Conservation (phyloP, 805 yeast species). For the Kazachstania psychrophila region DNA sequence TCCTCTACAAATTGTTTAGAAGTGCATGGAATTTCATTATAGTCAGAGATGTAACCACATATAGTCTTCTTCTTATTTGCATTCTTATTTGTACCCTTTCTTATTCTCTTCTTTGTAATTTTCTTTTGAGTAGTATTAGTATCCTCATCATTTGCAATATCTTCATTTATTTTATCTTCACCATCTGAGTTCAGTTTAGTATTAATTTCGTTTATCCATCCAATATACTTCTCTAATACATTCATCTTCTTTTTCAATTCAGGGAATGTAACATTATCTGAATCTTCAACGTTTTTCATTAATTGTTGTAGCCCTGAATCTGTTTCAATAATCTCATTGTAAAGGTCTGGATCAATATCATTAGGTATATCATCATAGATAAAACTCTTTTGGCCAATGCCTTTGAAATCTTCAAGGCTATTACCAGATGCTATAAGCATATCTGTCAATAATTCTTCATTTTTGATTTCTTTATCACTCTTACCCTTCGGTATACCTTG, state of each 20-base stretch:
- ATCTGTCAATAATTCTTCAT: slow-evolving; percentile 8
- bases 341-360: slow-evolving; percentile 10
- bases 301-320: slow-evolving; percentile 16
- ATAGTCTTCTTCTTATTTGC: slow-evolving; percentile 12
- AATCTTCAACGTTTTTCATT: slow-evolving; percentile 7
- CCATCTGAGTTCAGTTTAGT: slow-evolving; percentile 7
- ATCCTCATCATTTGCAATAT: background rate
- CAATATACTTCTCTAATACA: slow-evolving; percentile 21
- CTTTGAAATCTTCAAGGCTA: slow-evolving; percentile 10
- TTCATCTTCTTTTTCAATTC: slow-evolving; percentile 8
- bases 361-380: slow-evolving; percentile 11
- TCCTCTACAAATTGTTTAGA: slow-evolving; percentile 13
- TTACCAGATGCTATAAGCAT: slow-evolving; percentile 8
- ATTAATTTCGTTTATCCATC: slow-evolving; percentile 25
- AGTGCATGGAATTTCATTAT: slow-evolving; percentile 9
- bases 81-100: slow-evolving; percentile 9
- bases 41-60: slow-evolving; percentile 23
- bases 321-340: slow-evolving; percentile 10
- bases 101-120: slow-evolving; percentile 6
- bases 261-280: slow-evolving; percentile 11
- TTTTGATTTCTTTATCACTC: slow-evolving; percentile 4
- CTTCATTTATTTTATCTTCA: background rate
- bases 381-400: slow-evolving; percentile 16
- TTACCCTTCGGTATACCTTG: background rate
- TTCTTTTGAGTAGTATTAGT: slow-evolving; percentile 1